Evolutionary conservation across 2,329 filamentous ascomycete species (phyloP), one percentile per base, ranked within the genome.

Genomic region (Metarhizium rileyi): DNA sequence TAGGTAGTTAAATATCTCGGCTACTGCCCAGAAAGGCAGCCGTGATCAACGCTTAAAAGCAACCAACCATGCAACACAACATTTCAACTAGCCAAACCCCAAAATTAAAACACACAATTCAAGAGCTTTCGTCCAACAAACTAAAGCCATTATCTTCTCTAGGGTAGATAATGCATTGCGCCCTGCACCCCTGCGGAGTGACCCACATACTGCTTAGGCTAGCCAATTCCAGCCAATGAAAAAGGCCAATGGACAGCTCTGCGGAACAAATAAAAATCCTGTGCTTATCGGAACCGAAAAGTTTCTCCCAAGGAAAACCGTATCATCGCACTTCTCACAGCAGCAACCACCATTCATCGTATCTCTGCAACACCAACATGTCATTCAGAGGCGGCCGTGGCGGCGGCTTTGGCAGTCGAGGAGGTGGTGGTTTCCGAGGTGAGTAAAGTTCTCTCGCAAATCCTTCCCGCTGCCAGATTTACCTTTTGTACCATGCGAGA

Each of bases 251-350:
- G 20, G 30, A 27, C n/a, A 20, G 20, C 18, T 23, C 4, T 44
- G 50, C 50, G 50, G 50, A 51, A 51, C 46, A 51, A 51, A 16
- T 14, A 35, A 50, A 50, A 48, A 27, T 50, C 49, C 45, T 27
- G 20, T 40, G 14, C 12, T 41, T 81, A 42, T 46, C 22, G 18
- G 20, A 23, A 52, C 48, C 20, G 42, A 56, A 56, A 52, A 48
- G 41, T 53, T 52, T 48, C 48, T 52, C 46, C 25, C 28, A 20
- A 27, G 40, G 18, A 36, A 33, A 23, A 33, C 23, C 16, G 2
- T 9, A n/a, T 23, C n/a, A 50, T 26, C 44, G 45, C 44, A 46
- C 16, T 44, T 28, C 30, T 38, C 20, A 18, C 23, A 42, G 20
- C 38, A 25, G 38, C 50, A 50, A 51, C 26, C 25, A 35, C 16